Evolutionary conservation across 306 rosid genomes (phyloP), one percentile per base, ranked within the genome.

Genomic region (Chamaecrista fasciculata): DNA sequence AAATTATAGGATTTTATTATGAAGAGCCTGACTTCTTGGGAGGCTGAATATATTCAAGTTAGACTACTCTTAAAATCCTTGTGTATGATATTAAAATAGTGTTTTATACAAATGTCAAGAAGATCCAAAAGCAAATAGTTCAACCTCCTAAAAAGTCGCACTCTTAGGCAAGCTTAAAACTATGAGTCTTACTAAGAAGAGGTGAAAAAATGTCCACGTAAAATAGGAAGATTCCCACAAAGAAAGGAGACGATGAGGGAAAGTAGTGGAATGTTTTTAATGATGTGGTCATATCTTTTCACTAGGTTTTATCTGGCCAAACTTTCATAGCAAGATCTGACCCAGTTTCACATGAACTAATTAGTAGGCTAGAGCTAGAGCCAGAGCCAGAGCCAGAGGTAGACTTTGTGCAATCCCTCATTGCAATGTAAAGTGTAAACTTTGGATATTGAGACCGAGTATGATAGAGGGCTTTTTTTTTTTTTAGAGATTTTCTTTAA

Each of bases 281-380:
- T 23, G 33, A 23, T 63, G 34, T 49, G 55, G 20, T 15, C 46
- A 24, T 56, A 36, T 20, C 55, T 50, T 62, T 49, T 59, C 59
- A 16, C 11, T 26, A 11, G 7, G 39, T n/a, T 20, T 34, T 68
- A 19, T 25, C 47, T 64, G 76, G 70, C 80, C 77, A 29, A 37
- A 70, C 70, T 18, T 37, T 12, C 44, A 60, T 59, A 39, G 44
- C 50, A 37, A n/a, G 46, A 61, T 47, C 31, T 46, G 26, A 28
- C 31, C 44, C 61, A 48, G 0, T 59, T 59, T 57, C 21, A 29
- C 63, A 4, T 0, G 28, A 57, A 29, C 47, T 56, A 62, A 21
- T 31, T 25, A 14, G 65, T 8, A 57, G 53, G 55, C 28, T 40
- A 19, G 37, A 49, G 9, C 46, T 48, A 46, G 51, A 28, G 7